Evolutionary conservation across 2,329 filamentous ascomycete genomes (phyloP), one percentile per base, ranked within the genome.

Genomic region (Ilyonectria destructans): DNA sequence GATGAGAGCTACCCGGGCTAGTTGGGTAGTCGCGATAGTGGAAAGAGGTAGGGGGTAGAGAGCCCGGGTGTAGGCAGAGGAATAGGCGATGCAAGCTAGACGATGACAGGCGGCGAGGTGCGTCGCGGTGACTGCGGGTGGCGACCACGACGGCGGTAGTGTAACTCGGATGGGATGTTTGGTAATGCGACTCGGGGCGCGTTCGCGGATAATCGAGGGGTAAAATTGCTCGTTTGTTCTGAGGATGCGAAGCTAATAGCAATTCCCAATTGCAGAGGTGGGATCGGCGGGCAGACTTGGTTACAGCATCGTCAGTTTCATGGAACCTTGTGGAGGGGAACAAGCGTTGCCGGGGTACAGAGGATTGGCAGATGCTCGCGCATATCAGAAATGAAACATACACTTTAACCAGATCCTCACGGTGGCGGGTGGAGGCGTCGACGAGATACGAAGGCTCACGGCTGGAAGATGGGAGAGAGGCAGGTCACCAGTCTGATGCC

Each of bases 1-100:
- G 56, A 56, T 75, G 70, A 55, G 40, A 52, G 56, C 40, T 55
- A 57, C 56, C 21, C 45, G 46, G 21, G 54, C n/a, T 31, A 52
- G 52, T 46, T 29, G 23, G 61, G 21, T 43, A 51, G 31, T 52
- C 19, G 17, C n/a, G 19, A 49, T 35, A 26, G 54, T 54, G 26
- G 31, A 35, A 35, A 60, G 61, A 49, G 49, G 54, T 63, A 35
- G 48, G 19, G 40, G 52, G 23, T 8, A 51, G 26, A 26, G n/a
- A 19, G 26, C 3, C 15, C 23, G 19, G 26, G 21, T 8, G 45
- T 48, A 57, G 29, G 26, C 2, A 2, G 51, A 54, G 23, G 48
- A 9, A 21, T 8, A 4, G 26, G 57, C 21, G 23, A 33, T 48
- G 52, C 57, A 40, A 45, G 40, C 15, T 51, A 17, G n/a, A 7